Percentiles rank a stretch among this genome's conserved stretches.
Conservation (phyloP, 768 basidiomycete species). For the Calvatia gigantea region DNA sequence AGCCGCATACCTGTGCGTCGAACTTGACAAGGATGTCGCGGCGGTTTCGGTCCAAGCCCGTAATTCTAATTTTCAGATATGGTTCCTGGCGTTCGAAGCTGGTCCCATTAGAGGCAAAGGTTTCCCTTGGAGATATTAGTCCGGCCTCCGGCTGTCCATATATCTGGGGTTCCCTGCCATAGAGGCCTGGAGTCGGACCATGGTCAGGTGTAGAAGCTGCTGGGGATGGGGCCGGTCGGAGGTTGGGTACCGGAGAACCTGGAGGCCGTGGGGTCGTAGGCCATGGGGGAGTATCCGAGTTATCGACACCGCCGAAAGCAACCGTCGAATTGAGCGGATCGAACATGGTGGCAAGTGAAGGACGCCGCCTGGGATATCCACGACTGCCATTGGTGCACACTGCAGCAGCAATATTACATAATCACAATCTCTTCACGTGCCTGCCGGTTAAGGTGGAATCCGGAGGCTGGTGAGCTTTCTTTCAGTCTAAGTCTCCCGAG, state of each 20-base stretch:
- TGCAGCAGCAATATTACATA: neutral
- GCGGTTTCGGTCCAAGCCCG: constrained; percentile 90
- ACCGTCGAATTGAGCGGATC: constrained; percentile 64
- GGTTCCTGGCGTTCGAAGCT: constrained; percentile 76
- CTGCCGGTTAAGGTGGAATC: too few relatives aligned
- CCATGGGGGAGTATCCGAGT: constrained; percentile 60
- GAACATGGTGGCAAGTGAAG: constrained; percentile 41
- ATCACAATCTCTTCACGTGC: neutral
- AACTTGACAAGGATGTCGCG: constrained; percentile 92
- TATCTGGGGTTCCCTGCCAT: constrained; percentile 80
- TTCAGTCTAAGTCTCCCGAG: neutral
- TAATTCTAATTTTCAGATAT: constrained; percentile 86
- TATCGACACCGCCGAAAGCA: constrained; percentile 48
- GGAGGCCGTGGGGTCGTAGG: constrained; percentile 76
- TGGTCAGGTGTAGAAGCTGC: constrained; percentile 48
- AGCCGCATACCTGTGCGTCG: constrained; percentile 81
- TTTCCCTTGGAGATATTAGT: constrained; percentile 71
- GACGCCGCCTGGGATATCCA: neutral
- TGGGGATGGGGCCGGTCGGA: constrained; percentile 59
- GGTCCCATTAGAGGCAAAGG: constrained; percentile 62
- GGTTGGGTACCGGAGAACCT: constrained; percentile 68
- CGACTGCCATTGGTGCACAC: neutral
- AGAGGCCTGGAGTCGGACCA: constrained; percentile 53
- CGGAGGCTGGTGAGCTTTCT: too few relatives aligned
- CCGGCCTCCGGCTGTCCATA: constrained; percentile 86